A percentile compares a stretch with the other conserved stretches of the same genome.
These are phyloP conservation scores for Neocallimastix lanati DNA, from an alignment of 192 early-diverging fungal species.

Conservation along the genomic window DNA sequence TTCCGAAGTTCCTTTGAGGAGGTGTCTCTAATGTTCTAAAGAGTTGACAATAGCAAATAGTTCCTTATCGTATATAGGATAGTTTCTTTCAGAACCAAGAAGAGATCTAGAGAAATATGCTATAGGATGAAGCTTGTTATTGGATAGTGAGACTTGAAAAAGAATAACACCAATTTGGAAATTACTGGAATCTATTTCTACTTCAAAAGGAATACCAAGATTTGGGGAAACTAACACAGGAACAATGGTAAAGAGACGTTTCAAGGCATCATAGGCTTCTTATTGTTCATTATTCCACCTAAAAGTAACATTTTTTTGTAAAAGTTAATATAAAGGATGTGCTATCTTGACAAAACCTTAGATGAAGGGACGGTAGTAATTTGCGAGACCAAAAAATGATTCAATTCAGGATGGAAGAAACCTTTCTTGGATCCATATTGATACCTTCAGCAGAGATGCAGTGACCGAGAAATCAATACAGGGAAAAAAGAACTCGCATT, in stretches of 20 bases:
- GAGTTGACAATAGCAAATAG: conserved; percentile 17
- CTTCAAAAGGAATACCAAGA: conserved; percentile 3
- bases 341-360: conserved; percentile 4
- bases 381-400: conserved; percentile 8
- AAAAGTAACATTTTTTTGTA: not conserved
- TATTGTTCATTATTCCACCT: not conserved
- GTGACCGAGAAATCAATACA: conserved; percentile 2
- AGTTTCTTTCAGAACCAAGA: conserved; percentile 8
- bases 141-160: conserved; percentile 1
- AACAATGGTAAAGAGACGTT: conserved; percentile 5
- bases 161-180: conserved; percentile 13
- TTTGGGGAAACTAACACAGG: conserved; percentile 14
- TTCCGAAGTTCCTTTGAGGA: conserved; percentile 7
- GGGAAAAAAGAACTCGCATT: conserved; percentile 9
- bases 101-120: conserved; percentile 5
- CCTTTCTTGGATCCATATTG: conserved; percentile 9
- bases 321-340: conserved; percentile 6
- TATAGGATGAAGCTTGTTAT: conserved; percentile 8
- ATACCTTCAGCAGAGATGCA: conserved; percentile 14
- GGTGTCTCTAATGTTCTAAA: conserved; percentile 13
- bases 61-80: conserved; percentile 17
- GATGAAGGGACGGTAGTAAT: conserved; percentile 14
- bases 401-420: conserved; percentile 9
- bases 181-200: conserved; percentile 18
- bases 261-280: conserved; percentile 11